Conservation (phyloP, 23 red algal species). For the Cyanidium caldarium region DNA sequence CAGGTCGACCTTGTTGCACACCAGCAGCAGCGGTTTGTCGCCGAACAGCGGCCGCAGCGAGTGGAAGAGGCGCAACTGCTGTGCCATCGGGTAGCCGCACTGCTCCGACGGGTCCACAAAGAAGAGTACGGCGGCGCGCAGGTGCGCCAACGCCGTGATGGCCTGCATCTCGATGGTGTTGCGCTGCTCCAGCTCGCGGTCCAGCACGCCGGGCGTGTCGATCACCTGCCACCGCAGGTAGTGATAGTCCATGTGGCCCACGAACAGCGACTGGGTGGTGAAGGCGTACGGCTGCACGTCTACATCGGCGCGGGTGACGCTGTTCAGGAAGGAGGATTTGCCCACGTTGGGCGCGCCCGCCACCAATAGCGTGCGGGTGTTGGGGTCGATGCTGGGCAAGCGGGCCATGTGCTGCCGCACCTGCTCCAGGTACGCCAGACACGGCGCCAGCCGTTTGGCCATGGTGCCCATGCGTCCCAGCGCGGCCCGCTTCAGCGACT, state of each 20-base stretch:
- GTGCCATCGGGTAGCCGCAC: slow-evolving; percentile 68
- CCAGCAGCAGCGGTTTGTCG: slow-evolving; percentile 76
- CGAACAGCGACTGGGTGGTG: slow-evolving; percentile 92
- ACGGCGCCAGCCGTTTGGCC: slow-evolving; percentile 45
- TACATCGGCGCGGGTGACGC: slow-evolving; percentile 69
- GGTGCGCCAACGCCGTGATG: slow-evolving; percentile 91
- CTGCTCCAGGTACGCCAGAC: slow-evolving; percentile 78
- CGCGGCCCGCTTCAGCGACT: slow-evolving; percentile 80
- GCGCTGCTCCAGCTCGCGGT: slow-evolving; percentile 69
- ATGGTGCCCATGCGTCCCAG: slow-evolving; percentile 85
- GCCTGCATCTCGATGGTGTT: slow-evolving; percentile 99
- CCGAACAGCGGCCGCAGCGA: slow-evolving; percentile 69
- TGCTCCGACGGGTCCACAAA: slow-evolving; percentile 93
- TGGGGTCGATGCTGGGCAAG: slow-evolving; percentile 79
- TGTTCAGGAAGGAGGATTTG: slow-evolving; percentile 97
- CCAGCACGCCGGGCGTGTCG: slow-evolving; percentile 92
- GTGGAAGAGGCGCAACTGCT: slow-evolving; percentile 60
- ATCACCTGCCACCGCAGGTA: slow-evolving; percentile 99
- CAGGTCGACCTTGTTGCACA: slow-evolving; percentile 85
- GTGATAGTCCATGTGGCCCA: slow-evolving; percentile 85
- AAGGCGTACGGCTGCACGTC: slow-evolving; percentile 98
- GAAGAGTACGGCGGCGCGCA: slow-evolving; percentile 71
- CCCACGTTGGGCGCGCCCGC: slow-evolving; percentile 92
- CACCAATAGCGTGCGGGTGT: slow-evolving; percentile 63
- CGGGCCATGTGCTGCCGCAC: slow-evolving; percentile 89